Evolutionary conservation across 441 rosid genomes (phyloP), one percentile per base, ranked within the genome.

Genomic region (Breynia disticha): DNA sequence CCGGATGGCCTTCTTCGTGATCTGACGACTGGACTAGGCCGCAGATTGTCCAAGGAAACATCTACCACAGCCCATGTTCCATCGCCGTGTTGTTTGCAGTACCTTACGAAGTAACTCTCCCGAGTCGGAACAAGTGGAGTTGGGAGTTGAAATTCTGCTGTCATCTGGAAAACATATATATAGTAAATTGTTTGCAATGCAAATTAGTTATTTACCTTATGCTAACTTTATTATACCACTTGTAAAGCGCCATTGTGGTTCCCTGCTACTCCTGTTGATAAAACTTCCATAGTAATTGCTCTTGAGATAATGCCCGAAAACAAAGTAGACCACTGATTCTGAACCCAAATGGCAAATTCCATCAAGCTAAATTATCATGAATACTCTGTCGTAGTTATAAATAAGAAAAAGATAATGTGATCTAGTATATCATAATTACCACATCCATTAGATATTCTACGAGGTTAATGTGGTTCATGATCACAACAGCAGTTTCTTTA

Each of bases 11-110:
- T 72, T 61, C 84, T 75, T 6, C 93, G 67, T 64, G 88, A 78
- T 35, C 80, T 72, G 0, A 64, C 58, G 0, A 66, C 65, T 0
- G 90, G 84, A 60, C 77, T 80, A 0, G 80, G 84, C 20, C 82
- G 79, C 57, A 86, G 55, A 67, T 74, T 72, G 74, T 93, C 96
- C 66, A 93, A 68, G 13, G 99, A 93, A 67, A 86, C 84, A 67
- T 93, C 99, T 14, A 84, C 99, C 62, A 93, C 95, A 0, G 86
- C 93, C 99, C 99, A 93, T 2, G 80, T 61, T 46, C 86, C 83
- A 4, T 89, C 96, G 5, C 62, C 78, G 35, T 81, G 93, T 42
- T 93, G 84, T 50, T 83, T 89, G 48, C 87, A 86, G 48, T 84
- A 86, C 49, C 99, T 75, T 2, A 64, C 79, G 22, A 61, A 93